phyloP scores from a whole-genome alignment of 2,329 filamentous ascomycete genomes.

The Orbilia ellipsospora region DNA sequence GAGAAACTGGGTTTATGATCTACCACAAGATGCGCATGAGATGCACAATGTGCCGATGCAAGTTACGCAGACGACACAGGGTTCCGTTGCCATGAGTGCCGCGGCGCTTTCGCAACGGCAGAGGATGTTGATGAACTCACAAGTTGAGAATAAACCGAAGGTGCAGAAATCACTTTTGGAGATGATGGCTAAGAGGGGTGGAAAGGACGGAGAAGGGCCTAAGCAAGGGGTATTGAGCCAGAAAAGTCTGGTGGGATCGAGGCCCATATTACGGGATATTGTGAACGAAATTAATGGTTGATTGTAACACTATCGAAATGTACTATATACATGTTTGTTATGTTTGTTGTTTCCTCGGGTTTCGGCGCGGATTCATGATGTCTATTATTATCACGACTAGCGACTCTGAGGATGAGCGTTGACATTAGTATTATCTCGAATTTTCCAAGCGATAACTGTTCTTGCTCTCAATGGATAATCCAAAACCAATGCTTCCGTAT shows the following conservation, averaged over 20 bases:
- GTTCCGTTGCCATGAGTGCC: slow-evolving; percentile 53
- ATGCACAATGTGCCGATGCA: slow-evolving; percentile 70
- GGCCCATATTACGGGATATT: slow-evolving; percentile 78
- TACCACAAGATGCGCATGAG: slow-evolving; percentile 74
- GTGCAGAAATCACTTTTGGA: slow-evolving; percentile 52
- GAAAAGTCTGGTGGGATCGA: slow-evolving; percentile 69
- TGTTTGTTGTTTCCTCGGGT: neutral
- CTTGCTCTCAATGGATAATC: too few relatives aligned
- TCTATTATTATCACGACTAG: neutral
- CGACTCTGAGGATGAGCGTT: neutral
- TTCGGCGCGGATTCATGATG: neutral
- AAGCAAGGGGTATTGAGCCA: slow-evolving; percentile 66
- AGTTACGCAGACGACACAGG: slow-evolving; percentile 65
- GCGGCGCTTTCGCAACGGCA: slow-evolving; percentile 56
- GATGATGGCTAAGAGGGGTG: slow-evolving; percentile 54
- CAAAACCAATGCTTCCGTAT: too few relatives aligned
- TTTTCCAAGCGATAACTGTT: too few relatives aligned
- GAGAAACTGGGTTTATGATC: slow-evolving; percentile 81
- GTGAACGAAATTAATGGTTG: slow-evolving; percentile 72
- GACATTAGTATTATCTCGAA: neutral
- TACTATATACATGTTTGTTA: neutral
- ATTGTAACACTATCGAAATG: slow-evolving; percentile 12
- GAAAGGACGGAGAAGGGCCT: slow-evolving; percentile 54
- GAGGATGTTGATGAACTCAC: slow-evolving; percentile 57
- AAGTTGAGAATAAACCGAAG: slow-evolving; percentile 57